Conservation (phyloP, 2,329 filamentous ascomycete species). For the Pseudocercospora cruenta region DNA sequence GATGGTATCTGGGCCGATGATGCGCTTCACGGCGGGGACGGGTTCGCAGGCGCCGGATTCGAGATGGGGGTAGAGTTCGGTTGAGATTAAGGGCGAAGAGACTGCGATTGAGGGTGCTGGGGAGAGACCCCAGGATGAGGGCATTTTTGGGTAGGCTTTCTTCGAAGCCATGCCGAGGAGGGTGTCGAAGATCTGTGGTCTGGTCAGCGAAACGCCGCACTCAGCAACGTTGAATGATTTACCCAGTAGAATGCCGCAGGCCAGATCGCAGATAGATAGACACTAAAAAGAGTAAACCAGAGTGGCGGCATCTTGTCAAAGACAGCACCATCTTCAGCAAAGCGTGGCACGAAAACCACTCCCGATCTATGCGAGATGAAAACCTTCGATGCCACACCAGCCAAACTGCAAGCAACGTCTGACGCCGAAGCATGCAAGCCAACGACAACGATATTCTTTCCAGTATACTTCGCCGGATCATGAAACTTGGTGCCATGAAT, state of each 20-base stretch:
- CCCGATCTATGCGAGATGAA: conserved; percentile 16
- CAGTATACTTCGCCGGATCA: conserved; percentile 43
- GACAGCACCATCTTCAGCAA: not conserved
- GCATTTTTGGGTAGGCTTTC: conserved; percentile 18
- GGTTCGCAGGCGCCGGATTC: conserved; percentile 36
- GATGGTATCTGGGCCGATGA: conserved; percentile 33
- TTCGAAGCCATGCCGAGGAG: conserved; percentile 12
- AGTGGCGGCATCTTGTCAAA: conserved; percentile 23
- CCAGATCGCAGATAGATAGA: conserved; percentile 14
- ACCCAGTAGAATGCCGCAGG: not conserved
- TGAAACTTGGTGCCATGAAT: conserved; percentile 40
- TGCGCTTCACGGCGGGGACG: conserved; percentile 31
- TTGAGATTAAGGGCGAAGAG: conserved; percentile 37
- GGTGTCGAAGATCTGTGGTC: conserved; percentile 11
- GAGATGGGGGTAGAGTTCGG: conserved; percentile 36
- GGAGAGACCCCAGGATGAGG: conserved; percentile 32
- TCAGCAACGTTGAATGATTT: not conserved
- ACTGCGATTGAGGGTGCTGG: conserved; percentile 35
- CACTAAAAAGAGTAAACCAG: conserved; percentile 24
- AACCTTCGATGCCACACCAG: conserved; percentile 8
- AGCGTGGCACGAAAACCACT: not conserved
- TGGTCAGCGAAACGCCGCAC: not conserved
- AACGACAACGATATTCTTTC: conserved; percentile 50
- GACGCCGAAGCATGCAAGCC: conserved; percentile 48
- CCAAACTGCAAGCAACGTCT: conserved; percentile 35